Percentiles rank a stretch among this genome's conserved stretches.
phyloP scores from a whole-genome alignment of 805 yeast species.

The Huiozyma sinensis region DNA sequence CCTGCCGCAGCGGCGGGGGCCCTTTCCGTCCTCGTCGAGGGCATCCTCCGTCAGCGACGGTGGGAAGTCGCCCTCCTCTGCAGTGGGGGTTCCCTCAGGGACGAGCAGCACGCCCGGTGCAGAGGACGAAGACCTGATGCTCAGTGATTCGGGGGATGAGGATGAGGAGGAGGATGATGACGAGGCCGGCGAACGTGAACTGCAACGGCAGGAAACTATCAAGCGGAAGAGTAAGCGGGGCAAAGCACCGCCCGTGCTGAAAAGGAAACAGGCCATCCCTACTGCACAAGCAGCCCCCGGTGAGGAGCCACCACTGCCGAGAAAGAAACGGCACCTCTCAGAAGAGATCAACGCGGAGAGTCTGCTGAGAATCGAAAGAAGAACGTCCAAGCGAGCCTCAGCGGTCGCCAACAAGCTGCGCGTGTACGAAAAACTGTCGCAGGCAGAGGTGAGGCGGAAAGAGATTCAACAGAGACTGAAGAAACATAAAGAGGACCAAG shows the following conservation, averaged over 20 bases:
- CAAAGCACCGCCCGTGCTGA: slow-evolving; percentile 27
- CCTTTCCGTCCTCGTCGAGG: slow-evolving; percentile 2
- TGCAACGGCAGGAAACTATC: slow-evolving; percentile 33
- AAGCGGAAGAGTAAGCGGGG: slow-evolving; percentile 14
- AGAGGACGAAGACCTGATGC: slow-evolving; percentile 23
- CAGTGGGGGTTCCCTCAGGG: not conserved
- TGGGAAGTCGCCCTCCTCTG: slow-evolving; percentile 16
- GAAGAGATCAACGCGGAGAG: slow-evolving; percentile 39
- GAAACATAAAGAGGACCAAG: slow-evolving; percentile 39
- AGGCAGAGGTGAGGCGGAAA: slow-evolving; percentile 51
- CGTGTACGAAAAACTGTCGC: slow-evolving; percentile 60
- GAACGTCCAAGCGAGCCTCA: slow-evolving; percentile 68
- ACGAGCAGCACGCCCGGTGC: not conserved
- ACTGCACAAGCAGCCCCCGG: slow-evolving; percentile 18
- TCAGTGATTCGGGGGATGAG: slow-evolving; percentile 30
- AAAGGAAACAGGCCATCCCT: slow-evolving; percentile 12
- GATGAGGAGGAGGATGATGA: slow-evolving; percentile 41
- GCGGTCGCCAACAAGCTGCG: slow-evolving; percentile 70
- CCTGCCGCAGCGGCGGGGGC: slow-evolving; percentile 1
- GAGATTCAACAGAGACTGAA: slow-evolving; percentile 32
- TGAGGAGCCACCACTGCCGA: slow-evolving; percentile 8
- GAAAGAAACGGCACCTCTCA: slow-evolving; percentile 5
- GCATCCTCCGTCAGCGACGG: slow-evolving; percentile 12
- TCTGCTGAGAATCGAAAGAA: slow-evolving; percentile 41
- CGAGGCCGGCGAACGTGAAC: slow-evolving; percentile 59